A percentile compares a stretch with the other conserved stretches of the same genome.
phyloP scores from a whole-genome alignment of 2,329 filamentous ascomycete species.

The Fusarium poae region DNA sequence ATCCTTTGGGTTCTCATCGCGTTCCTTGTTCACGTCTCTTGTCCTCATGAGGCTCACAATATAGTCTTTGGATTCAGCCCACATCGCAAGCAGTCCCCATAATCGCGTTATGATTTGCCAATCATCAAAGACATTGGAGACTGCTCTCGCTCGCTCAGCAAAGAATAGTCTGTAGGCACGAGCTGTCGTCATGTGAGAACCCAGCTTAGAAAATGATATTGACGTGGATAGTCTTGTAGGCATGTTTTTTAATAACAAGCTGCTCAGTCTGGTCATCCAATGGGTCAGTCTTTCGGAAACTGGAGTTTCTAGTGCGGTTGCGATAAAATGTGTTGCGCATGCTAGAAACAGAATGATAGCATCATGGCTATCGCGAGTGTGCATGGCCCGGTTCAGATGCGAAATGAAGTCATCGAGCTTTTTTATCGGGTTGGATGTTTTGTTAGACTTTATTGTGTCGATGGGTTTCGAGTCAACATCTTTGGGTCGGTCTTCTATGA shows the following conservation, averaged over 20 bases:
- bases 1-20: neutral
- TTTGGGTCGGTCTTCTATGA: neutral
- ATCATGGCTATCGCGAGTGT: conserved; percentile 36
- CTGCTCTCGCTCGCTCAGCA: conserved; percentile 15
- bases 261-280: rapidly evolving
- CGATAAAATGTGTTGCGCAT: conserved; percentile 29
- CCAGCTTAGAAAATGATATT: neutral
- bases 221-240: neutral
- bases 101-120: conserved; percentile 37
- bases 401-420: conserved; percentile 33
- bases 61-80: conserved; percentile 28
- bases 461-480: neutral
- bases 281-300: neutral
- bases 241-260: rapidly evolving
- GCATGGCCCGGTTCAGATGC: conserved; percentile 25
- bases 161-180: neutral
- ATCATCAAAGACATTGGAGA: conserved; percentile 35
- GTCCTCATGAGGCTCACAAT: neutral
- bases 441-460: neutral
- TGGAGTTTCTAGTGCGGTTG: conserved; percentile 22
- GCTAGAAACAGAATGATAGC: conserved; percentile 31
- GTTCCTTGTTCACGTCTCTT: neutral
- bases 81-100: conserved; percentile 27
- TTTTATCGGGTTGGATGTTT: neutral
- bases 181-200: neutral